A percentile compares a stretch with the other conserved stretches of the same genome.
Evolutionary conservation across 768 basidiomycete genomes (phyloP).

Genomic region (Pulveroboletus sp.): DNA sequence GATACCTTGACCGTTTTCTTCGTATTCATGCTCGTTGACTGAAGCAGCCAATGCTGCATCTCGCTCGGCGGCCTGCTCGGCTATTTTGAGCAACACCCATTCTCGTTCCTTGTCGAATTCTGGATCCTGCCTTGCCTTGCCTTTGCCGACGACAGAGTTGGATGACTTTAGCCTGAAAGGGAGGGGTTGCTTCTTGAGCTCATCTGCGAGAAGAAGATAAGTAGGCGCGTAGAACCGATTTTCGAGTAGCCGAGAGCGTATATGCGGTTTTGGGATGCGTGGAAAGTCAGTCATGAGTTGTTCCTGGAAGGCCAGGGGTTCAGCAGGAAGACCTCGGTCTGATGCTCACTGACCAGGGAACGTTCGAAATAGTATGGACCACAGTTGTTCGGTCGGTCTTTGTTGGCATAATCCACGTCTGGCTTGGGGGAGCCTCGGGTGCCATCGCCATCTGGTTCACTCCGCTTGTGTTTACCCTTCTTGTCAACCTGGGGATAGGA

Average conservation of each 20-base stretch:
- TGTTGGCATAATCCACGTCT: conserved; percentile 53
- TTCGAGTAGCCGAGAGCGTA: conserved; percentile 40
- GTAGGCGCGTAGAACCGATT: conserved; percentile 63
- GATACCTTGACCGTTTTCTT: conserved; percentile 55
- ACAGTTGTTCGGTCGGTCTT: conserved; percentile 41
- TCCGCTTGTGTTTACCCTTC: conserved; percentile 44
- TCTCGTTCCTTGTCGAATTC: conserved; percentile 42
- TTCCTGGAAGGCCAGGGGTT: conserved; percentile 33
- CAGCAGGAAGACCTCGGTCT: background rate
- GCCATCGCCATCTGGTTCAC: conserved; percentile 26
- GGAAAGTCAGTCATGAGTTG: conserved; percentile 58
- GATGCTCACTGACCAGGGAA: conserved; percentile 41
- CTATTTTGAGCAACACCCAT: conserved; percentile 44
- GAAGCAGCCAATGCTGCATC: conserved; percentile 33
- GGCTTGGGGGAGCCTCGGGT: conserved; percentile 33
- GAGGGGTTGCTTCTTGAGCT: conserved; percentile 24
- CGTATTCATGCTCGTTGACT: conserved; percentile 39
- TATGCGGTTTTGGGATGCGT: conserved; percentile 49
- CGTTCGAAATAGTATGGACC: conserved; percentile 47
- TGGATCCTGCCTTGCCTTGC: conserved; percentile 36
- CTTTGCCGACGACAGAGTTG: conserved; percentile 38
- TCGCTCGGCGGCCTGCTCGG: conserved; percentile 21
- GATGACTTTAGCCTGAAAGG: conserved; percentile 39
- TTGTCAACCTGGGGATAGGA: conserved; percentile 53
- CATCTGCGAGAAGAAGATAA: conserved; percentile 46